Percentiles rank a stretch among this genome's conserved stretches.
Evolutionary conservation across 495 filamentous ascomycete genomes (phyloP).

Genomic region (Trichoderma reesei): DNA sequence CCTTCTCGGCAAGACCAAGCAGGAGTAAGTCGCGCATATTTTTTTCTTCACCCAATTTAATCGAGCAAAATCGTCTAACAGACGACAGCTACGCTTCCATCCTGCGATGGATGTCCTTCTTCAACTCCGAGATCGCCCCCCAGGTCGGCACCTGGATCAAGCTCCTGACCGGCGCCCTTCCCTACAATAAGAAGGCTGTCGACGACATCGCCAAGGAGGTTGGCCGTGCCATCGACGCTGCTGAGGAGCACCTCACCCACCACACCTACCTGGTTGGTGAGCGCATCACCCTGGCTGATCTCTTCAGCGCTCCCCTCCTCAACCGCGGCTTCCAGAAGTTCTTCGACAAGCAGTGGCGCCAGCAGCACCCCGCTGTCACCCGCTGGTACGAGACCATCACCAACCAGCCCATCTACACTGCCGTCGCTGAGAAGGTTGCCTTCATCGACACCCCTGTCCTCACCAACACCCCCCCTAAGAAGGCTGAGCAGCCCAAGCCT

Average conservation of each 20-base stretch:
- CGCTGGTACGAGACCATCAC: slow-evolving; percentile 92
- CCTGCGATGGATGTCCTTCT: slow-evolving; percentile 90
- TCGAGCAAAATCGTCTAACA: slow-evolving; percentile 16
- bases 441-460: slow-evolving; percentile 74
- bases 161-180: slow-evolving; percentile 69
- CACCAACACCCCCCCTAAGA: slow-evolving; percentile 87
- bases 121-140: slow-evolving; percentile 75
- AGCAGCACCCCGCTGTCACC: slow-evolving; percentile 67
- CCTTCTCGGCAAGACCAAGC: slow-evolving; percentile 98
- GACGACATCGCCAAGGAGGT: slow-evolving; percentile 64
- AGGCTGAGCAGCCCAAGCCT: slow-evolving; percentile 51
- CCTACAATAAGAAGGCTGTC: slow-evolving; percentile 96
- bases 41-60: background rate
- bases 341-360: slow-evolving; percentile 80
- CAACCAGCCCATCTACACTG: slow-evolving; percentile 84
- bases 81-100: slow-evolving; percentile 71
- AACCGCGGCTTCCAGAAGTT: slow-evolving; percentile 78
- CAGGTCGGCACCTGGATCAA: slow-evolving; percentile 75
- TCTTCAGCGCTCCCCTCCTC: slow-evolving; percentile 70
- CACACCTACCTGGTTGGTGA: slow-evolving; percentile 98
- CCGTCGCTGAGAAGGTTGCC: slow-evolving; percentile 58
- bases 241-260: slow-evolving; percentile 78
- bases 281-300: slow-evolving; percentile 90
- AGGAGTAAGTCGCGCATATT: slow-evolving; percentile 54
- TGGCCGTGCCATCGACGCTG: slow-evolving; percentile 54